phyloP scores from a whole-genome alignment of 148 eudicot species.

The Dysphania ambrosioides region DNA sequence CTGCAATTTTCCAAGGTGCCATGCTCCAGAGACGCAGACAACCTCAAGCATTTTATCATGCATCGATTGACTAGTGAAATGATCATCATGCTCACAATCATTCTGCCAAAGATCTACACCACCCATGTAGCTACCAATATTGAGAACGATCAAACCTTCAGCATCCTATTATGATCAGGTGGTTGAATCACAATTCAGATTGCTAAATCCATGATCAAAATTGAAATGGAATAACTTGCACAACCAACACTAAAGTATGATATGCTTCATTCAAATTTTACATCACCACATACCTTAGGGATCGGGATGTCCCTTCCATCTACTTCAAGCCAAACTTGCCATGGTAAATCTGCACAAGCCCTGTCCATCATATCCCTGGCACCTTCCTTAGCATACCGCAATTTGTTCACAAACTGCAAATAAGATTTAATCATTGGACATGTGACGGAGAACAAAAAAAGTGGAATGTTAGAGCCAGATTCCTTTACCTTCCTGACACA shows the following conservation, averaged over 20 bases:
- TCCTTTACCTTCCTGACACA: no score
- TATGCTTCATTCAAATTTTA: neutral
- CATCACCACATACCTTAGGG: constrained; percentile 49
- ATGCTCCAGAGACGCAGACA: constrained; percentile 76
- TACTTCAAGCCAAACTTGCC: constrained; percentile 87
- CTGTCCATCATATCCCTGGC: constrained; percentile 87
- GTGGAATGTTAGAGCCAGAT: neutral
- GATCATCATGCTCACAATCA: constrained; percentile 69
- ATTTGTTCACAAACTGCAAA: constrained; percentile 71
- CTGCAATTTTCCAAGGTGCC: constrained; percentile 92
- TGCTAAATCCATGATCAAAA: neutral
- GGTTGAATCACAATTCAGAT: constrained; percentile 7
- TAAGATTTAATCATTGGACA: constrained; percentile 11
- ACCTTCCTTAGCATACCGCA: constrained; percentile 83
- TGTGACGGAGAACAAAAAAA: neutral
- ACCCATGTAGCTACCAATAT: constrained; percentile 87
- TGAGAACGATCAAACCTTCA: constrained; percentile 79
- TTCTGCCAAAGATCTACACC: constrained; percentile 94
- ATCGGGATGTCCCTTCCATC: constrained; percentile 68
- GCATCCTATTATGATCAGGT: constrained; percentile 49
- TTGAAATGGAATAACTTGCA: neutral
- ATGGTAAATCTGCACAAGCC: constrained; percentile 82
- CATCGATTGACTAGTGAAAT: constrained; percentile 61
- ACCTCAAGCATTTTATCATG: constrained; percentile 83
- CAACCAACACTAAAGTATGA: neutral